phyloP scores from a whole-genome alignment of 129 eudicot species.

The Oenanthe sinensis region DNA sequence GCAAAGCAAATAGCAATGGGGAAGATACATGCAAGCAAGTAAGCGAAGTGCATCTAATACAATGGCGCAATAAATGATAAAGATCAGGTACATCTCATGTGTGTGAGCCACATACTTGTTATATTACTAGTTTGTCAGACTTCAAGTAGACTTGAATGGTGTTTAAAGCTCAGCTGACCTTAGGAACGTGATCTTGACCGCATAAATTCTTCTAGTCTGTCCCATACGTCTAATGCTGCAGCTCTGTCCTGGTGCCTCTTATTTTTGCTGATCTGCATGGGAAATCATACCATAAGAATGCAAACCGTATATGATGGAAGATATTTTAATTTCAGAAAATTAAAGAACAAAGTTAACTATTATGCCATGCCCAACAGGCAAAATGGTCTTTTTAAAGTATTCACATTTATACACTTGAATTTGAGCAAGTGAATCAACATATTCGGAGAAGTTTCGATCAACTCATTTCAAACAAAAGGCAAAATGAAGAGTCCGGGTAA shows the following conservation, averaged over 20 bases:
- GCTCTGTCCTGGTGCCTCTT: slow-evolving; percentile 99
- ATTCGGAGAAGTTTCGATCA: neutral
- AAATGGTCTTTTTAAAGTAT: neutral
- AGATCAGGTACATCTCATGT: neutral
- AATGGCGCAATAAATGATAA: neutral
- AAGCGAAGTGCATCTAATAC: neutral
- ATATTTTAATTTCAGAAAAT: neutral
- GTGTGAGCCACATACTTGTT: neutral
- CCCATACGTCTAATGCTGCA: slow-evolving; percentile 99
- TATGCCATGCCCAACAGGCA: neutral
- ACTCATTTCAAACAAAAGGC: neutral
- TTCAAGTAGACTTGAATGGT: neutral
- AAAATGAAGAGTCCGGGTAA: neutral
- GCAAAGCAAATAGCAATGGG: neutral
- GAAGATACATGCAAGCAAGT: neutral
- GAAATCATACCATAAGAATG: slow-evolving; percentile 4
- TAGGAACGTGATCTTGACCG: slow-evolving; percentile 84
- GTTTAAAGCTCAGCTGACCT: slow-evolving; percentile 18
- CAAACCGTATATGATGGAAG: neutral
- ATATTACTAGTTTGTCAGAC: neutral
- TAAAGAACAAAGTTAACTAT: neutral
- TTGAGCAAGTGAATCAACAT: neutral
- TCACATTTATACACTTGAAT: neutral
- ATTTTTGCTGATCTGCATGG: slow-evolving; percentile 84
- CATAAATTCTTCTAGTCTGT: slow-evolving; percentile 78